Evolutionary conservation across 768 basidiomycete genomes (phyloP), one percentile per base, ranked within the genome.

Genomic region (Polyporus arcularius): DNA sequence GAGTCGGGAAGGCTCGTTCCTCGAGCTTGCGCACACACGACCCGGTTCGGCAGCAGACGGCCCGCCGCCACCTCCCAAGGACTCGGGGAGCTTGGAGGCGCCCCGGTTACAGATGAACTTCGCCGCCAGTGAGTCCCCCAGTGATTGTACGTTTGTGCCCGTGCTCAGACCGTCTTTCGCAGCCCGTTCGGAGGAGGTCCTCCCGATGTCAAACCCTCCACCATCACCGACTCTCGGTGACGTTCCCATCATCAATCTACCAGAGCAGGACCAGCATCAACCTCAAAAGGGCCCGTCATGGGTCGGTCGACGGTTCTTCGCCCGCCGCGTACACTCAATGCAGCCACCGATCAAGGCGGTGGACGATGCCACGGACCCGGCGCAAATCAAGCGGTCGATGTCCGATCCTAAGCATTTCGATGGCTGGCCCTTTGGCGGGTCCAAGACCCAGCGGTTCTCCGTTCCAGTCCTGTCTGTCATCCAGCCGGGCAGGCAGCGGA

Each of bases 21-120:
- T 71, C n/a, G 70, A 71, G 53, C 58, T 69, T 55, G 47, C 55
- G 9, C 65, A 65, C 42, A 69, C 70, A 4, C 50, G 70, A 21
- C 68, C 70, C 9, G 62, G 60, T 6, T 63, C 67, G 18, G 66
- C 68, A 2, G 54, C 58, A 1, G 53, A 53, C 3, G 35, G 35
- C 6, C 64, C 64, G 3, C 65, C 60, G 12, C 50, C 51, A 0
- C 60, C 62, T 1, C 40, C 59, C 14, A n/a, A 49, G 42, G 6
- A 42, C 21, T 26, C 21, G 21, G 2, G 2, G 4, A 46, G 41
- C 42, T 28, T 46, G 46, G 53, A 41, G 6, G 11, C 35, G 15
- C 40, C 31, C 4, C 30, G 41, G 31, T 21, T 49, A 18, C 38
- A 16, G 16, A 12, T 60, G 50, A 28, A 49, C 15, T 41, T 53